phyloP scores from a whole-genome alignment of 2,329 filamentous ascomycete species.

The Talaromyces sp. region DNA sequence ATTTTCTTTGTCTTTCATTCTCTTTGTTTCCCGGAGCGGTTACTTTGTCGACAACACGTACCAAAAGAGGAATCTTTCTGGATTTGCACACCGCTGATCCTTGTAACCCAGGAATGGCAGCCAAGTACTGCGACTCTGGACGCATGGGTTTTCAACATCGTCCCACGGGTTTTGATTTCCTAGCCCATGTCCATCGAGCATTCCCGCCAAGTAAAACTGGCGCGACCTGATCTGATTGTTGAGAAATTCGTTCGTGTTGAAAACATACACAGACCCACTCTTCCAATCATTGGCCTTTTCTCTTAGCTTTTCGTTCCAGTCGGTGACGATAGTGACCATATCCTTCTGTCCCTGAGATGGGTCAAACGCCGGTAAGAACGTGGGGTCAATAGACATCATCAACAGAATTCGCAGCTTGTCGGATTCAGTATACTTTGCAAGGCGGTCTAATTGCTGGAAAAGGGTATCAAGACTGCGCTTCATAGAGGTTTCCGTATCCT shows the following conservation, averaged over 20 bases:
- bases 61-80: conserved; percentile 40
- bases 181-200: conserved; percentile 32
- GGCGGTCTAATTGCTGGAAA: conserved; percentile 28
- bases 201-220: conserved; percentile 32
- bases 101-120: conserved; percentile 18
- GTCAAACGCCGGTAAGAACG: conserved; percentile 36
- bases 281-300: conserved; percentile 29
- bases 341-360: conserved; percentile 26
- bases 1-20: conserved; percentile 1
- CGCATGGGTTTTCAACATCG: conserved; percentile 34
- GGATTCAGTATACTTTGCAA: conserved; percentile 26
- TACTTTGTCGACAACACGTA: conserved; percentile 21
- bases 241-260: conserved; percentile 38
- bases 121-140: conserved; percentile 24
- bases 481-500: conserved; percentile 20
- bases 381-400: conserved; percentile 35
- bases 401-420: conserved; percentile 34
- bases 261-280: conserved; percentile 32
- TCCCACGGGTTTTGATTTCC: conserved; percentile 30
- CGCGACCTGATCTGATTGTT: conserved; percentile 36
- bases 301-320: conserved; percentile 33
- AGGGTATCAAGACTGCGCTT: conserved; percentile 30
- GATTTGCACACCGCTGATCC: conserved; percentile 28
- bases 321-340: conserved; percentile 27
- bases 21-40: conserved; percentile 12